Evolutionary conservation across 129 eudicot species (phyloP), one percentile per base, ranked within the genome.

Genomic region (Kitagawia praeruptora): DNA sequence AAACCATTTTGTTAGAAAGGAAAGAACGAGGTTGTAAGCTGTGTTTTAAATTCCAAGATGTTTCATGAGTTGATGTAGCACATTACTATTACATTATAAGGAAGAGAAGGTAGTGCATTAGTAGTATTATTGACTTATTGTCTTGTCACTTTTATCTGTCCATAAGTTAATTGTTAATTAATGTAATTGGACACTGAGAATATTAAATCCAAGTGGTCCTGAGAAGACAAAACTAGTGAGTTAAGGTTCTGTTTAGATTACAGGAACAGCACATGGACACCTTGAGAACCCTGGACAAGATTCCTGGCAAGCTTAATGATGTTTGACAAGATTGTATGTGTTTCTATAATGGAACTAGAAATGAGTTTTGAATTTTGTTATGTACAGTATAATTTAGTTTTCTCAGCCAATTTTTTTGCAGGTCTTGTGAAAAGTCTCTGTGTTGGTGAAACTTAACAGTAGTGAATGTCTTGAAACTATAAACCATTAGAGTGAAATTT

Each of bases 181-280:
- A n/a, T 58, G 66, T 58, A 58, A 58, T 58, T 23, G 66, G 88
- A 75, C 83, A 85, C 85, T 84, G 75, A 78, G 80, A 88, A 70
- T 85, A 81, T 85, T 61, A 45, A 46, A 61, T 84, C 64, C 77
- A 42, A 75, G 54, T 87, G 90, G 90, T 87, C 92, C 82, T 87
- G 90, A 81, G 87, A 86, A 85, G 78, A 74, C 25, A 88, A 83
- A 86, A 89, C 97, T 89, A 83, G 77, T 77, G 84, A 91, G 85
- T 80, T 84, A 82, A 72, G 77, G 78, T 44, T 75, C 75, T 85
- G 80, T 83, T 85, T 88, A 81, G 81, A 76, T 78, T 78, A 74
- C 83, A 85, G 89, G 91, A 85, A 75, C 79, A 84, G 80, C 96
- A 86, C 92, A 88, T 88, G 92, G 93, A 84, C 84, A 88, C 82